phyloP scores from a whole-genome alignment of 352 stramenopile species.

The Pythium periplocum region DNA sequence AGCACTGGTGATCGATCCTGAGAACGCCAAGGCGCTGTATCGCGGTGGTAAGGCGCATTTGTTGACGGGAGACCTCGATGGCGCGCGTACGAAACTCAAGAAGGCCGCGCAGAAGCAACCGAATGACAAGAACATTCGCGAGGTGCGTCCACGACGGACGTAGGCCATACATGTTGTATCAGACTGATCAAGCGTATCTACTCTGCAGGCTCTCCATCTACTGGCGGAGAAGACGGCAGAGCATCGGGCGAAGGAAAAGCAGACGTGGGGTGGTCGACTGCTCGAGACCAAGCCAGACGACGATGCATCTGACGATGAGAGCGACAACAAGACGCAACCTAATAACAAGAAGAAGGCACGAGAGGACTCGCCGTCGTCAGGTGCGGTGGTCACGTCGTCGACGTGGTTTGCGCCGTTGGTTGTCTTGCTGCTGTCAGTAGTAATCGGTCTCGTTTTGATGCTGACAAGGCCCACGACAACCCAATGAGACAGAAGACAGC shows the following conservation, averaged over 20 bases:
- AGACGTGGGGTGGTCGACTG: conserved; percentile 63
- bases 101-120: conserved; percentile 53
- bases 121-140: conserved; percentile 65
- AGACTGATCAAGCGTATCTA: not conserved
- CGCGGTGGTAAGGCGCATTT: conserved; percentile 60
- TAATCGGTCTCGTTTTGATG: conserved; percentile 15
- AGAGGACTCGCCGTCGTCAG: not conserved
- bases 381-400: not conserved
- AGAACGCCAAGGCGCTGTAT: conserved; percentile 85
- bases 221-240: conserved; percentile 42
- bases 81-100: conserved; percentile 56
- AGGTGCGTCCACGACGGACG: conserved; percentile 18
- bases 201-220: conserved; percentile 29
- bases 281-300: conserved; percentile 24
- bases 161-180: no score
- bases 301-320: conserved; percentile 1
- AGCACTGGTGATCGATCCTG: conserved; percentile 63
- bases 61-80: conserved; percentile 47
- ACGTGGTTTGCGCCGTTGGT: conserved; percentile 8
- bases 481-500: not conserved
- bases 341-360: not conserved
- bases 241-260: conserved; percentile 59
- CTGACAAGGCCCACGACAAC: conserved; percentile 12
- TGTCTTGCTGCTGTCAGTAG: conserved; percentile 12
- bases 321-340: not conserved